Evolutionary conservation across 2,329 filamentous ascomycete genomes (phyloP), one percentile per base, ranked within the genome.

Genomic region (Microcyclospora tardicrescens): DNA sequence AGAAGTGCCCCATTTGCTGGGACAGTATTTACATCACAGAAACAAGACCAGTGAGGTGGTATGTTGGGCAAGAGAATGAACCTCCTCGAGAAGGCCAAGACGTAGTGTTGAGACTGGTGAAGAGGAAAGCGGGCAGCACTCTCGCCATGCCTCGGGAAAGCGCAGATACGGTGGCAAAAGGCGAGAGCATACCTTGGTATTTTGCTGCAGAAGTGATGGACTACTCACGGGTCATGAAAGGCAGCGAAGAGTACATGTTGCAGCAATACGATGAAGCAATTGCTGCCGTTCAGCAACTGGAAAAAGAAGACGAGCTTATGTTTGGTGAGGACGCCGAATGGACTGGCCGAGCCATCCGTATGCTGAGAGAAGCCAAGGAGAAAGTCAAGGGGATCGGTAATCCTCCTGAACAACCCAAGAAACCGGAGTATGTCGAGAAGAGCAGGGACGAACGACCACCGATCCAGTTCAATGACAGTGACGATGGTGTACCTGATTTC

Each of bases 1-100:
- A 93, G 65, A 94, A 93, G 58, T 98, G 91, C 51, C 89, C 91
- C 0, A 87, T 98, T 28, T 98, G 91, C 59, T 91, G 84, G 65
- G 91, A 98, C 59, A 79, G 75, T 35, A 76, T 98, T n/a, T 93
- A 91, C 57, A 72, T 87, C n/a, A 81, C 84, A 8, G 91, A 98
- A 46, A 84, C 83, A 15, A 73, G 84, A 35, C 86, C 91, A 1
- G 87, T 95, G 15, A 75, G 87, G 35, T 95, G 91, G 72, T 95
- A 94, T 53, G 75, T 75, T 30, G 89, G 86, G 1, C 86, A 95
- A 61, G 87, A 96, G 61, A 79, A 77, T 33, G 75, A 82, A 30
- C 65, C 85, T 28, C 85, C 87, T 4, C 72, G 78, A 28, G 81
- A 89, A 53, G 89, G 89, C 9, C 81, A 83, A 34, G 91, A 98